Base-by-base conservation (phyloP, 148 eudicot genomes). In the Rhododendron griersonianum region DNA sequence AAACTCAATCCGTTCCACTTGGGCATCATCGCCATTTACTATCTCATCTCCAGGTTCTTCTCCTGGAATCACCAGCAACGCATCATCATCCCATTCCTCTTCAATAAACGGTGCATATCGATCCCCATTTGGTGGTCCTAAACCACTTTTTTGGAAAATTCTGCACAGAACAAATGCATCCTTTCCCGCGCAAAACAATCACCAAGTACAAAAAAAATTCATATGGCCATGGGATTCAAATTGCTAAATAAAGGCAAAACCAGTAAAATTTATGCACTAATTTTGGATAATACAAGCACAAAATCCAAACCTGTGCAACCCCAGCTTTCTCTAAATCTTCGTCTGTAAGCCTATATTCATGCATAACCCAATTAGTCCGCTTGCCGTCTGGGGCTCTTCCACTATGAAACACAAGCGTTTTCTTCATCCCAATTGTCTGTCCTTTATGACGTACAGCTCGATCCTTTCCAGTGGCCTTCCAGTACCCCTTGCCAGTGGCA, bases 41-140 rank as follows among this genome's bases (percentile, higher is more conserved):
- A 80, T 85, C n/a, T 93, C 94, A 83, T 93, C 96, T 74, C 92
- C 95, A 80, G 91, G 90, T 80, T 89, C 93, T 90, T 67, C 93
- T 78, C 96, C 94, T 7, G 94, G 96, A 82, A 93, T 89, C 65
- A 92, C 76, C 81, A 89, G 77, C 19, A 87, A 83, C 39, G 84
- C 89, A 76, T 88, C 89, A 30, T 89, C 87, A 85, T 75, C 84
- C 92, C 92, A 90, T 37, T 90, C 92, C 89, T 88, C 90, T 83
- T 90, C 92, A 47, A 83, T 41, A 83, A 90, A 90, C 10, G 89
- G 90, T 51, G 90, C 92, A 89, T 90, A 90, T 45, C 90, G 89
- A 79, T 90, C 92, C 84, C 88, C 90, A 76, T 85, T 85, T 13
- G 90, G 90, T 33, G 90, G 90, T 57, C 92, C 92, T 47, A 86